Base-by-base conservation (phyloP, 371 early-diverging fungal genomes). In the Thermomucor indicae-seudaticae region DNA sequence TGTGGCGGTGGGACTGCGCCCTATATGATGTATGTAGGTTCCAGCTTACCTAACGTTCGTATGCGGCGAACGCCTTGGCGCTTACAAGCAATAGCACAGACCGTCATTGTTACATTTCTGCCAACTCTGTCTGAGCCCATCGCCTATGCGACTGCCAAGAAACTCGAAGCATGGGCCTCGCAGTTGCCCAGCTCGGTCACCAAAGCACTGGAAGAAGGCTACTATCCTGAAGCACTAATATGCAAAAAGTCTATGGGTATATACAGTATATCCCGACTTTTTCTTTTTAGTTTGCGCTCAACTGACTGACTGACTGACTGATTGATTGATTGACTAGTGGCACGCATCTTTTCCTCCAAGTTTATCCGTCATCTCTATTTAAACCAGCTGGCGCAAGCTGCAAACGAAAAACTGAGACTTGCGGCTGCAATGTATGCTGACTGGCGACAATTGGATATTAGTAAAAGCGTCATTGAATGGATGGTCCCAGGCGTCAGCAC, bases 1-100 rank as follows among this genome's bases (percentile, higher is more conserved):
- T 79, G 14, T 80, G 75, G 73, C 56, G 70, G 49, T 75, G 71
- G 65, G 79, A 80, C 52, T 61, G 75, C 32, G 31, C 63, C 3
- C 55, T 80, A 19, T 80, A 74, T 49, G 79, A 80, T 51, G 70
- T 62, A 62, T 47, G 57, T 43, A 7, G 41, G 12, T 20, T 11
- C 24, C 14, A 40, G 1, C 17, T 30, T 22, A 14, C 32, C 10
- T 32, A 10, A 32, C 14, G n/a, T n/a, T 12, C 7, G n/a, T n/a
- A n/a, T 22, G 4, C 16, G 23, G n/a, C 31, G 25, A 22, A 31
- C 8, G 2, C 20, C 25, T 46, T 7, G 22, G 0, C 32, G 28
- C 17, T 43, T 22, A 40, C 22, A 55, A 43, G n/a, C n/a, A n/a
- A n/a, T 6, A 53, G 14, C 3, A 3, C 14, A 69, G 73, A 59